Conservation (phyloP, 805 yeast genomes). For the Candida sakaeoensis region DNA sequence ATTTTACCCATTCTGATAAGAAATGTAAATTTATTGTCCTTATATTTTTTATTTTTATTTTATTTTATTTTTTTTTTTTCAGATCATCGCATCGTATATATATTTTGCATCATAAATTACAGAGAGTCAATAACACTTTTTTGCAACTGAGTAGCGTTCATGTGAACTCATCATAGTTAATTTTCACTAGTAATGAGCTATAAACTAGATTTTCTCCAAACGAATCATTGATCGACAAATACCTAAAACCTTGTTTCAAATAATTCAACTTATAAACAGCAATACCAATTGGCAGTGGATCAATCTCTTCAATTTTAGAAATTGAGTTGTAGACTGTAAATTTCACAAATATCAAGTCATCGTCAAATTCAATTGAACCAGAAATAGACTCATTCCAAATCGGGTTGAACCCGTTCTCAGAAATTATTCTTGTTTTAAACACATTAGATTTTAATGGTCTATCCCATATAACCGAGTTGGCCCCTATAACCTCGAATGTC, state of each 20-base stretch:
- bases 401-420: conserved; percentile 84
- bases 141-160: neutral
- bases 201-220: conserved; percentile 73
- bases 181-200: conserved; percentile 46
- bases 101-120: too few species aligned
- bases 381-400: conserved; percentile 61
- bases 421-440: conserved; percentile 29
- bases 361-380: conserved; percentile 37
- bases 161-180: conserved; percentile 18
- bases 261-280: conserved; percentile 58
- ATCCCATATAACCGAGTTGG: conserved; percentile 23
- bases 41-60: conserved; percentile 1
- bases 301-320: conserved; percentile 6
- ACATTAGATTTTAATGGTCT: conserved; percentile 13
- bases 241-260: conserved; percentile 76
- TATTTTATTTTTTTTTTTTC: neutral
- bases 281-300: conserved; percentile 45
- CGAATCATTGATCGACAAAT: conserved; percentile 68
- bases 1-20: conserved; percentile 65
- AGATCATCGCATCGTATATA: conserved; percentile 8
- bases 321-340: conserved; percentile 44
- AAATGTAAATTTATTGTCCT: too few species aligned
- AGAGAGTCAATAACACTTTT: too few species aligned
- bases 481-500: conserved; percentile 56
- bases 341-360: conserved; percentile 54